Evolutionary conservation across 2,329 filamentous ascomycete species (phyloP).

Genomic region (Stachybotrys elegans): DNA sequence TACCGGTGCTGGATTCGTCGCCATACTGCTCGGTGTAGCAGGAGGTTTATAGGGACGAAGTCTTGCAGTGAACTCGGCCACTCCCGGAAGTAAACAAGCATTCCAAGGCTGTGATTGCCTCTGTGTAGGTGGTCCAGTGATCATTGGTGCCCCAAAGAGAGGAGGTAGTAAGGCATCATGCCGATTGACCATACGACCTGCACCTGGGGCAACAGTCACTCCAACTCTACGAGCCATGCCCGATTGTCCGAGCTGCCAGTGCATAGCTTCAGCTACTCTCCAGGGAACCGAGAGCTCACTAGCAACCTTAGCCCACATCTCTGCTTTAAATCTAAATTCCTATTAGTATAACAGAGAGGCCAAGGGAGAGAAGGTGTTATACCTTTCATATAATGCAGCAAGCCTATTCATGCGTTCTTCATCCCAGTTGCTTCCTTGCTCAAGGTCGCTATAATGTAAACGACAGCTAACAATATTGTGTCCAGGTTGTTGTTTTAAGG

Average conservation of each 20-base stretch:
- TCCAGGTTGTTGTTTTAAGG: slow-evolving; percentile 83
- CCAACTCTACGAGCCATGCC: slow-evolving; percentile 94
- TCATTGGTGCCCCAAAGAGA: slow-evolving; percentile 12
- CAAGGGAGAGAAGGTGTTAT: not conserved
- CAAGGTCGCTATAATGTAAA: slow-evolving; percentile 93
- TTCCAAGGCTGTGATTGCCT: slow-evolving; percentile 31
- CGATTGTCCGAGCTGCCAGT: slow-evolving; percentile 90
- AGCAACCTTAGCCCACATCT: slow-evolving; percentile 96
- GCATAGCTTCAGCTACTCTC: slow-evolving; percentile 95
- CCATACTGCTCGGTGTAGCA: slow-evolving; percentile 25
- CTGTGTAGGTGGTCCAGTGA: slow-evolving; percentile 41
- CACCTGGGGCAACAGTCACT: slow-evolving; percentile 44
- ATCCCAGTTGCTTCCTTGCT: slow-evolving; percentile 90
- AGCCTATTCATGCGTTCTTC: slow-evolving; percentile 98
- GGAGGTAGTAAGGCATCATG: slow-evolving; percentile 34
- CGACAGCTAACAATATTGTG: slow-evolving; percentile 92
- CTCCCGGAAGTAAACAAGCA: slow-evolving; percentile 50
- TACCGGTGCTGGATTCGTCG: slow-evolving; percentile 28
- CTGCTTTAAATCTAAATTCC: slow-evolving; percentile 74
- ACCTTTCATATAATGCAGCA: slow-evolving; percentile 92
- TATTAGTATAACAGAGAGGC: slow-evolving; percentile 16
- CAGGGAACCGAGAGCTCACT: slow-evolving; percentile 94
- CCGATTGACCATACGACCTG: slow-evolving; percentile 32
- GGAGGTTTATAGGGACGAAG: slow-evolving; percentile 54
- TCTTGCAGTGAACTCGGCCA: slow-evolving; percentile 60